These are phyloP conservation scores for Puccinia sorghi DNA, from an alignment of 1,284 basidiomycete species.

Conservation along the genomic window DNA sequence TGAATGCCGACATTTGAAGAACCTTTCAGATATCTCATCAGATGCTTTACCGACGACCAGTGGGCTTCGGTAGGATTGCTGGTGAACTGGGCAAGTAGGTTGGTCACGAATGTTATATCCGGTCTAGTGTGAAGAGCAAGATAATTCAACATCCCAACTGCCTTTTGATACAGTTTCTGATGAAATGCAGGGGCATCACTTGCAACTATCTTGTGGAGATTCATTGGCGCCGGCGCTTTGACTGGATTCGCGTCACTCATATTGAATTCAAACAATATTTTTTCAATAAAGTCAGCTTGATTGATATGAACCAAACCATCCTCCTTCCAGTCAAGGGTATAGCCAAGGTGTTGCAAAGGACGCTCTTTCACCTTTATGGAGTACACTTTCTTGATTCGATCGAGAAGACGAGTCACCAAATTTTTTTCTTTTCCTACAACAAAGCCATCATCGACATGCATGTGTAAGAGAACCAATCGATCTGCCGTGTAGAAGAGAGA, in stretches of 20 bases:
- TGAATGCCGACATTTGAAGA: no score
- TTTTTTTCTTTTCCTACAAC: no score
- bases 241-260: not conserved
- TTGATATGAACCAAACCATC: not conserved
- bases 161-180: not conserved
- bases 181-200: not conserved
- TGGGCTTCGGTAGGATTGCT: no score
- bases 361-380: not conserved
- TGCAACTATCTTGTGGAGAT: not conserved
- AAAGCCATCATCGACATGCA: no score
- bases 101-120: not conserved
- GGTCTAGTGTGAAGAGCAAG: constrained; percentile 12
- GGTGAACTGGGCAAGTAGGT: not conserved
- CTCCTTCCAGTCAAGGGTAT: not conserved
- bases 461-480: no score
- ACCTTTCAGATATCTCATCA: no score
- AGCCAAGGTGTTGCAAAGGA: no score
- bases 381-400: not conserved
- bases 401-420: no score
- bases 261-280: not conserved
- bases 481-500: no score
- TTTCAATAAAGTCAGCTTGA: not conserved
- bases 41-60: no score
- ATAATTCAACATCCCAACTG: constrained; percentile 19
- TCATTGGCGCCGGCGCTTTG: not conserved